These are phyloP conservation scores for Podaxis rugospora DNA, from an alignment of 768 basidiomycete genomes.

Conservation along the genomic window DNA sequence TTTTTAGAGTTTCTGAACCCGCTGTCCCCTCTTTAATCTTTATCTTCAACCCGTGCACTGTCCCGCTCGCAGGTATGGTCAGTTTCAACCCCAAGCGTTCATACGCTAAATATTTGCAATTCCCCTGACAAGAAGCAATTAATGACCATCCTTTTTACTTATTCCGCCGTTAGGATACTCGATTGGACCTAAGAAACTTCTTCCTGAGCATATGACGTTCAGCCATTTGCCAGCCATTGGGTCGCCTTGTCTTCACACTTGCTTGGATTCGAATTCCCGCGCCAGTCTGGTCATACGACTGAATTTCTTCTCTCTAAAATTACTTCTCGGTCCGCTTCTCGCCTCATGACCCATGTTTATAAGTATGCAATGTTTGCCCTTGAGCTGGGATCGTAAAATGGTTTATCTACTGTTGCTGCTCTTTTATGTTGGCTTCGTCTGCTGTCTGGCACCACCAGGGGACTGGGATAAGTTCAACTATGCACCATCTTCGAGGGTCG, in stretches of 20 bases:
- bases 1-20: neutral
- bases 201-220: neutral
- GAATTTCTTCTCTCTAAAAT: constrained; percentile 4
- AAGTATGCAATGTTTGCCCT: neutral
- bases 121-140: neutral
- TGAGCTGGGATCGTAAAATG: neutral
- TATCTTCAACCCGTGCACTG: neutral
- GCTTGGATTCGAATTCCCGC: neutral
- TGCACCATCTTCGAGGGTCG: constrained; percentile 42
- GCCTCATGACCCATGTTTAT: constrained; percentile 1
- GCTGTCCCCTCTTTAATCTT: neutral
- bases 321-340: constrained; percentile 6
- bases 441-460: constrained; percentile 35
- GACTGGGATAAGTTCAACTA: constrained; percentile 52
- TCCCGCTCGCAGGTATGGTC: neutral
- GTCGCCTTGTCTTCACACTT: neutral
- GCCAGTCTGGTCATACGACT: neutral
- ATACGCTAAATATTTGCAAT: neutral
- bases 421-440: neutral
- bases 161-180: neutral
- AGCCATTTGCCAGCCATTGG: neutral
- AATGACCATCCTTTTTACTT: neutral
- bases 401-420: neutral
- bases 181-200: neutral
- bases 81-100: neutral